Base-by-base conservation (phyloP, 2,329 filamentous ascomycete species). In the Teratosphaeria viscida region DNA sequence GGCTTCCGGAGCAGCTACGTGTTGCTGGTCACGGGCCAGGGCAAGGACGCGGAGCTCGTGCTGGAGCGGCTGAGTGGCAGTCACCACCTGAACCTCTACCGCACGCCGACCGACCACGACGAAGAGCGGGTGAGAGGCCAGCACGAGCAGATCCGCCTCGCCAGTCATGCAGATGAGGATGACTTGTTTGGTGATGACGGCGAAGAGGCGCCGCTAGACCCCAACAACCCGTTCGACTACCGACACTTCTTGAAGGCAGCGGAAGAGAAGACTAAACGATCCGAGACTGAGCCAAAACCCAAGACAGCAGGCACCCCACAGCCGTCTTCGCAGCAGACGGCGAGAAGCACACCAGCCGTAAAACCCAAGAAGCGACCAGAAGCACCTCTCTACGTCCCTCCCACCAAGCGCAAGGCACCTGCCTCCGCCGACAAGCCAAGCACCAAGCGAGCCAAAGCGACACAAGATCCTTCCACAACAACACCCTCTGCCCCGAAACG, bases 61-160 rank as follows among this genome's bases (percentile, higher is more conserved):
- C 81, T 96, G 58, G 90, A 96, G 76, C 85, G 85, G 57, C 78
- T 96, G 58, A 84, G 90, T 70, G 87, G 86, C n/a, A 85, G 86
- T 47, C 88, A 95, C 74, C 86, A 49, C 19, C n/a, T 19, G 43
- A 49, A 49, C n/a, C 43, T 49, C 43, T 49, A 23, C 43, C 43
- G 43, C 16, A 49, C 43, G 3, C 43, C 43, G 43, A 49, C 43
- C 19, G 43, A 49, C 23, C 43, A 49, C 3, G 43, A 49, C n/a
- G 43, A 49, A n/a, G 43, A 49, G n/a, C n/a, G 43, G 2, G 43
- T 49, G 43, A 49, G 43, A 49, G 43, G 43, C 1, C 43, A 10
- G 43, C 43, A 49, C 43, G 43, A 49, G 43, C 43, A 49, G 43
- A 49, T 49, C 6, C 43, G 43, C 43, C 10, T 19, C 5, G 72